A percentile compares a stretch with the other conserved stretches of the same genome.
Evolutionary conservation across 441 rosid species (phyloP).

Genomic region (Sinapis alba): DNA sequence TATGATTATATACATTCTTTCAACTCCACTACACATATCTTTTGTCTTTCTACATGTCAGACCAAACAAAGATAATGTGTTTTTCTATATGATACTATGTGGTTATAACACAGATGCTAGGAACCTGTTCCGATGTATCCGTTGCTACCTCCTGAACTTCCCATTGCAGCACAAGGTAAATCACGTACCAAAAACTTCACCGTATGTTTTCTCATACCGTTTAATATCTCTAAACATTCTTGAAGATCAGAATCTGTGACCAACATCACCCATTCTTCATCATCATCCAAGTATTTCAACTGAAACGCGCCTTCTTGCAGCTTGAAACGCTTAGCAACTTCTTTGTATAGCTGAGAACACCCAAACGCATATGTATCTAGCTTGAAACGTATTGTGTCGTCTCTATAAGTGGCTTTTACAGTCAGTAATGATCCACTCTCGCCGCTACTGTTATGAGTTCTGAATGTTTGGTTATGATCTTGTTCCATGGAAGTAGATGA

Average conservation of each 20-base stretch:
- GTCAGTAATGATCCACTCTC: constrained; percentile 56
- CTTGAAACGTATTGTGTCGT: constrained; percentile 79
- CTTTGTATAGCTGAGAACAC: constrained; percentile 74
- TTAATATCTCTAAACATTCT: constrained; percentile 84
- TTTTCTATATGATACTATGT: background rate
- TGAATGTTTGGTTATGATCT: constrained; percentile 43
- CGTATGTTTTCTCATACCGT: constrained; percentile 48
- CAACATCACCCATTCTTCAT: constrained; percentile 91
- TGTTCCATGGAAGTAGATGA: constrained; percentile 64
- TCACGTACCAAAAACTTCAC: constrained; percentile 82
- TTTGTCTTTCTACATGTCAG: constrained; percentile 12
- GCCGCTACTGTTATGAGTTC: constrained; percentile 35
- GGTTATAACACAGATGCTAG: constrained; percentile 24
- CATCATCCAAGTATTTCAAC: constrained; percentile 85
- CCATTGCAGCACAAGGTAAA: constrained; percentile 41
- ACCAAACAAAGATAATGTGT: constrained; percentile 3
- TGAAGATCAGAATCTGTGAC: constrained; percentile 74
- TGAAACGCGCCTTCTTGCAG: constrained; percentile 69
- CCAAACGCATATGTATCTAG: constrained; percentile 63
- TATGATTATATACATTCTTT: constrained; percentile 26
- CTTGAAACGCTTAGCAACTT: constrained; percentile 78
- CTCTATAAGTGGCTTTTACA: constrained; percentile 77
- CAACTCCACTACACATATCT: constrained; percentile 12
- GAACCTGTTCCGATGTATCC: constrained; percentile 48
- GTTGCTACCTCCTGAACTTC: constrained; percentile 76